phyloP scores from a whole-genome alignment of 257 asterid species.

The Solanum bulbocastanum region DNA sequence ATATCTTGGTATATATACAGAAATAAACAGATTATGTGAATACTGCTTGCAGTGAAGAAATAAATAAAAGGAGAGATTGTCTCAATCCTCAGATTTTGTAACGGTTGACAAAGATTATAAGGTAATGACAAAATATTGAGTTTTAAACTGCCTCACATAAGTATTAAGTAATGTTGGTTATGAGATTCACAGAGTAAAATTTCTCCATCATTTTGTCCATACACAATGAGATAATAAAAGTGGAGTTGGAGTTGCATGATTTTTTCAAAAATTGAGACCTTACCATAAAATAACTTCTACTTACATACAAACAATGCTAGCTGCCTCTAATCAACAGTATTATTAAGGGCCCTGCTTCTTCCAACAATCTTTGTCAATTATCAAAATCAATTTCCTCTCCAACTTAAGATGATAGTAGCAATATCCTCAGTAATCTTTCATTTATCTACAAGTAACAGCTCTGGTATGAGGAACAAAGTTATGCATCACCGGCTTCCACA shows the following conservation, averaged over 20 bases:
- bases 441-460: not conserved
- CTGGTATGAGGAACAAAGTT: not conserved
- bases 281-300: too few relatives aligned
- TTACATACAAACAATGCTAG: too few relatives aligned
- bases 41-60: not conserved
- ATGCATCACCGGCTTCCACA: constrained; percentile 35
- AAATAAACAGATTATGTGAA: not conserved
- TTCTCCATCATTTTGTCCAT: too few relatives aligned
- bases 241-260: too few relatives aligned
- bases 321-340: too few relatives aligned
- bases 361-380: not conserved
- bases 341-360: not conserved
- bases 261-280: too few relatives aligned
- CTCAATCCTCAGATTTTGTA: not conserved
- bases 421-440: not conserved
- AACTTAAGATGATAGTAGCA: not conserved
- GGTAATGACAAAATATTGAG: not conserved
- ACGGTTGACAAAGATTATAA: not conserved
- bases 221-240: too few relatives aligned
- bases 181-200: too few relatives aligned
- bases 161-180: too few relatives aligned
- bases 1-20: not conserved
- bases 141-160: too few relatives aligned
- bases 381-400: not conserved
- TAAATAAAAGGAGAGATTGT: not conserved